phyloP scores from a whole-genome alignment of 2,329 filamentous ascomycete genomes.

The Colletotrichum sp. region DNA sequence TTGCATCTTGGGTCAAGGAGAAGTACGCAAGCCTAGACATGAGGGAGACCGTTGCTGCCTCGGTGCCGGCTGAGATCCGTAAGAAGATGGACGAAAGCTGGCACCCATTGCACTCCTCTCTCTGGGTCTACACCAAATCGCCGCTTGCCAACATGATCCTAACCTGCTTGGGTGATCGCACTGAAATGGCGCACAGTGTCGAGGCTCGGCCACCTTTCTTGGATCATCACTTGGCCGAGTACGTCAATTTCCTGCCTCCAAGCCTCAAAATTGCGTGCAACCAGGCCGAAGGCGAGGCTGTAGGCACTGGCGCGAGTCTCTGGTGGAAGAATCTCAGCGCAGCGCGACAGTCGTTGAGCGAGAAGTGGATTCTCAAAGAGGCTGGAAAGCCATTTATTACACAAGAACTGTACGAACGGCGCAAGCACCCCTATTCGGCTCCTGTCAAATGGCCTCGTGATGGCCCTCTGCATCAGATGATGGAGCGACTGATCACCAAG shows the following conservation, averaged over 20 bases:
- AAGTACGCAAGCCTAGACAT: neutral
- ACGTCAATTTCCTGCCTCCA: constrained; percentile 23
- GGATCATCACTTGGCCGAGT: constrained; percentile 35
- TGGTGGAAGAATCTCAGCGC: constrained; percentile 18
- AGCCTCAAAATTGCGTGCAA: constrained; percentile 4
- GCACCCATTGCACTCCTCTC: constrained; percentile 31
- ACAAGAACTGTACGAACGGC: constrained; percentile 52
- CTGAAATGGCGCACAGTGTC: constrained; percentile 41
- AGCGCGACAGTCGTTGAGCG: constrained; percentile 32
- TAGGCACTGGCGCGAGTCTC: constrained; percentile 7
- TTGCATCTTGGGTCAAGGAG: constrained; percentile 9
- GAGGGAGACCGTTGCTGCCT: neutral
- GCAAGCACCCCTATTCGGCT: constrained; percentile 53
- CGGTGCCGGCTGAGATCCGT: constrained; percentile 15
- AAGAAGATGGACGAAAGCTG: constrained; percentile 29
- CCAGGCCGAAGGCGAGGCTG: neutral
- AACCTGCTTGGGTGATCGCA: constrained; percentile 34
- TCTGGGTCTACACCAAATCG: constrained; percentile 28
- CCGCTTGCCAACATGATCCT: constrained; percentile 31
- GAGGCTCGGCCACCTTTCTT: constrained; percentile 39
- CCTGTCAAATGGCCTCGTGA: constrained; percentile 44
- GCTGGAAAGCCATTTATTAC: constrained; percentile 41
- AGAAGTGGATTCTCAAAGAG: constrained; percentile 58
- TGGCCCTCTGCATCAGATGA: constrained; percentile 46
- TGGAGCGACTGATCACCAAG: constrained; percentile 35